Evolutionary conservation across 73 alveolate species (phyloP).

Genomic region (Symbiodinium natans): DNA sequence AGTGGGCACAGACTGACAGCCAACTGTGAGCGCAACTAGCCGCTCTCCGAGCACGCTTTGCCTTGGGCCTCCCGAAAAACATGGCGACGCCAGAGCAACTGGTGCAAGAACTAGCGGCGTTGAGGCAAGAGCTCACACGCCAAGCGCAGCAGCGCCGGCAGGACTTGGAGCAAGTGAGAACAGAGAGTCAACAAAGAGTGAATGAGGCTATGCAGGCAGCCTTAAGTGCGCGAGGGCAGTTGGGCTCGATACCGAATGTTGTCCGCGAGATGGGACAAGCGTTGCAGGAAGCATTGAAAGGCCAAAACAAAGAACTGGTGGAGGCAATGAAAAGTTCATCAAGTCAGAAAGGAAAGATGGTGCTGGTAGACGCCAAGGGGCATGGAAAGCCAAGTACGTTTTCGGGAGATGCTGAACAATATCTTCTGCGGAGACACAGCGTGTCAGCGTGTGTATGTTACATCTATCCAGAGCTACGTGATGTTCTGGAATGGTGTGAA

Average conservation of each 20-base stretch:
- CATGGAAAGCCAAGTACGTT: background rate
- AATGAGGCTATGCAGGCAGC: conserved; percentile 2
- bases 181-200: background rate
- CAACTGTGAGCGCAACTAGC: too few relatives aligned
- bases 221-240: background rate
- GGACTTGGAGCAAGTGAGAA: background rate
- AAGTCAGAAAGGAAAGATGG: background rate
- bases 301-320: background rate
- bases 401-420: background rate
- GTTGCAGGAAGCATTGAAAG: background rate
- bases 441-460: background rate
- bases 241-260: background rate
- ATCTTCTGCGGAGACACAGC: background rate
- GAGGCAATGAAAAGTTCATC: background rate
- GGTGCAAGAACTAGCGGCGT: background rate
- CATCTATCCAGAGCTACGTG: background rate
- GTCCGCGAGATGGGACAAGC: conserved; percentile 25
- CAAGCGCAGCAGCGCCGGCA: conserved; percentile 9
- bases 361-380: background rate
- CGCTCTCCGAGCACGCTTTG: too few relatives aligned
- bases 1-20: too few relatives aligned
- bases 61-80: too few relatives aligned
- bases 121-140: conserved; percentile 4
- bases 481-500: background rate
- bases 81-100: conserved; percentile 11